Evolutionary conservation across 1,139 yeast species (phyloP), one percentile per base, ranked within the genome.

Genomic region (Pichia sp.): DNA sequence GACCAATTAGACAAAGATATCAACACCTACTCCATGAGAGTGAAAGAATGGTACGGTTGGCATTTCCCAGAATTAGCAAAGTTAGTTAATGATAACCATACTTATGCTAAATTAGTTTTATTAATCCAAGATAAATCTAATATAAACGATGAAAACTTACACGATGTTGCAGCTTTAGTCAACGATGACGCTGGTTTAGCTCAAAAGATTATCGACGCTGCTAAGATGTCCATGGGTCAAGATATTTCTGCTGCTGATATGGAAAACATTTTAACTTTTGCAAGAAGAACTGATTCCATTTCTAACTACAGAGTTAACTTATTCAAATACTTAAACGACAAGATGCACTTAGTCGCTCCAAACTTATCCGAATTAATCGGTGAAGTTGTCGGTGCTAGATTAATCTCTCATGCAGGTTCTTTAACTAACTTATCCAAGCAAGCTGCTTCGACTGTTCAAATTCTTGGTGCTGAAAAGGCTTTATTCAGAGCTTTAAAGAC

Each of bases 31-130:
- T 93, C 98, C 55, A 93, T 93, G 99, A 85, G 99, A 76, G 91
- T 88, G 66, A 93, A 93, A 78, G 99, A 93, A 75, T 93, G 99
- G 99, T 93, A 93, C 72, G 98, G 98, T 59, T 93, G 99, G 99
- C 99, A 93, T 71, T 93, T 93, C 83, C 99, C 99, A 50, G 99
- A 93, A 75, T 82, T 93, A 76, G 96, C 97, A 61, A 90, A 89
- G 74, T 80, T 93, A 68, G 93, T 90, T 55, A 84, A 89, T 59
- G 99, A 93, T 74, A 91, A 91, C 76, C 86, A 87, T 71, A 76
- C 79, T 57, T 93, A 81, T 70, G 96, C 96, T 61, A 83, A 79
- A 69, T 78, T 91, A 57, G 89, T 90, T 54, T 74, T 90, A 57
- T 77, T 77, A 71, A 88, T 93, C 67, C 81, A 83, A 72, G 96